Evolutionary conservation across 1,284 basidiomycete species (phyloP).

Genomic region (Cutaneotrichosporon mucoides): DNA sequence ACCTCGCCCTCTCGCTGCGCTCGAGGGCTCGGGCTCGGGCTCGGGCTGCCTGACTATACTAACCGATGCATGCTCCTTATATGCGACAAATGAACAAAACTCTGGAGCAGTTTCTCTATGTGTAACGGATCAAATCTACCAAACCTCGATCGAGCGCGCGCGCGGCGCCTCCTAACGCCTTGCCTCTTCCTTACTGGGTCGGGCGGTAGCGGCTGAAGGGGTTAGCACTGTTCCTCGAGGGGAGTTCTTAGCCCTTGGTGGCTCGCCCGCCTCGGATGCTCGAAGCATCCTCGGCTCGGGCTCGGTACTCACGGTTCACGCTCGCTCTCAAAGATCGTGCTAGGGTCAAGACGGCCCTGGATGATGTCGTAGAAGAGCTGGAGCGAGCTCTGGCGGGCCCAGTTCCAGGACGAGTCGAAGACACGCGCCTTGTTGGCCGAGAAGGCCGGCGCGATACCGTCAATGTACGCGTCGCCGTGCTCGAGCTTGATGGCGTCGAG

Average conservation of each 20-base stretch:
- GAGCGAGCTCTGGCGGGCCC: constrained; percentile 93
- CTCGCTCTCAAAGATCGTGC: constrained; percentile 36
- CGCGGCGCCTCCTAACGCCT: too few species aligned
- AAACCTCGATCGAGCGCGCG: background rate
- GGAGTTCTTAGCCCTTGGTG: too few species aligned
- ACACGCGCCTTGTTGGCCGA: constrained; percentile 92
- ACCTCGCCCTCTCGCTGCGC: too few species aligned
- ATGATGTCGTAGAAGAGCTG: constrained; percentile 98
- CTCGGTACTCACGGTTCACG: constrained; percentile 26
- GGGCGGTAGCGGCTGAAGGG: constrained; percentile 4
- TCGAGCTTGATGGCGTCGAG: constrained; percentile 71
- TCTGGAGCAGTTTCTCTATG: constrained; percentile 12
- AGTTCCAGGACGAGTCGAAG: constrained; percentile 99
- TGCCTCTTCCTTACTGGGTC: background rate
- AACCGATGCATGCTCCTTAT: constrained; percentile 20
- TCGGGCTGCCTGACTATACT: background rate
- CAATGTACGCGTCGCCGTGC: constrained; percentile 86
- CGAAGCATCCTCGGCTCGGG: too few species aligned
- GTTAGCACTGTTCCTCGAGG: background rate
- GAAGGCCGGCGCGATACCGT: constrained; percentile 94
- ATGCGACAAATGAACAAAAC: constrained; percentile 17
- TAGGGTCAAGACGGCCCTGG: constrained; percentile 61
- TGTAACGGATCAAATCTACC: constrained; percentile 2
- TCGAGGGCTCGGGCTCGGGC: too few species aligned
- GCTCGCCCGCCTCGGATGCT: too few species aligned